Percentiles rank a stretch among this genome's conserved stretches.
Conservation (phyloP, 805 yeast genomes). For the Saccharomycopsis javanensis region DNA sequence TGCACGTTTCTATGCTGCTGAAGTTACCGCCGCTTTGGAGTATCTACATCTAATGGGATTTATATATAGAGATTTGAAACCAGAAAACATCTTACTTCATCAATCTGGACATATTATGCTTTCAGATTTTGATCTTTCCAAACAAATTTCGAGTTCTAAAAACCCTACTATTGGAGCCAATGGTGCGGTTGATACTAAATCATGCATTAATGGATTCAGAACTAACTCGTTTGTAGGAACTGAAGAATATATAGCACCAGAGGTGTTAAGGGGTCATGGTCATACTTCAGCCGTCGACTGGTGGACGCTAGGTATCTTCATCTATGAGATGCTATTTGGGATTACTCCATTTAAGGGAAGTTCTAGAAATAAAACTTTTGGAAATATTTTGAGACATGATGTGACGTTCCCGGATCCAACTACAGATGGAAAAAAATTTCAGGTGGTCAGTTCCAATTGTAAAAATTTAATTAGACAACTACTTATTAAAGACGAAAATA, state of each 20-base stretch:
- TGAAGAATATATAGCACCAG: constrained; percentile 98
- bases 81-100: constrained; percentile 88
- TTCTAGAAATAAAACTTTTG: constrained; percentile 80
- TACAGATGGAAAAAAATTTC: constrained; percentile 25
- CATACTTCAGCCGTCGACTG: constrained; percentile 98
- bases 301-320: constrained; percentile 96
- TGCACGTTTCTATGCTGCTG: constrained; percentile 91
- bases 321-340: constrained; percentile 92
- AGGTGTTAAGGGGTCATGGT: constrained; percentile 92
- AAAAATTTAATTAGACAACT: constrained; percentile 72
- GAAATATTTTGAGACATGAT: constrained; percentile 76
- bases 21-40: constrained; percentile 94
- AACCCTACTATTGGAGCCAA: constrained; percentile 56
- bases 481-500: constrained; percentile 78
- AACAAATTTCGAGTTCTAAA: constrained; percentile 70
- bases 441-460: constrained; percentile 62
- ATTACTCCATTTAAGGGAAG: constrained; percentile 94
- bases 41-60: constrained; percentile 95
- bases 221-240: constrained; percentile 98
- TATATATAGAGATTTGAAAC: constrained; percentile 92
- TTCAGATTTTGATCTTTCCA: constrained; percentile 90
- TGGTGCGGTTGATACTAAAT: constrained; percentile 82
- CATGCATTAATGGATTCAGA: constrained; percentile 90
- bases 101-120: constrained; percentile 98
- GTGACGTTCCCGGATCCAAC: constrained; percentile 60